phyloP scores from a whole-genome alignment of 2,329 filamentous ascomycete species.

The Penicillium freii region DNA sequence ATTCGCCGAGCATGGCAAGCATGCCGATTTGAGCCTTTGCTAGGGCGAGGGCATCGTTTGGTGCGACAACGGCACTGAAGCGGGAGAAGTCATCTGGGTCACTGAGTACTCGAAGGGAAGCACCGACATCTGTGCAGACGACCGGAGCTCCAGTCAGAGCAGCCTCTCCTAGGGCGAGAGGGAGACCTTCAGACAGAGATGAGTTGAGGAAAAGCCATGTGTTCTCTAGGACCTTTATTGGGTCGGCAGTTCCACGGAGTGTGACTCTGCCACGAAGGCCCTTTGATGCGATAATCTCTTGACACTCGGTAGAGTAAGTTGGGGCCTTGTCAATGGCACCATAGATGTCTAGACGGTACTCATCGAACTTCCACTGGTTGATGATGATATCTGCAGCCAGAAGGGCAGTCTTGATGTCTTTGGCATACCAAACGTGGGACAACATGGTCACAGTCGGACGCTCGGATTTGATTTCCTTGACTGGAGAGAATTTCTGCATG shows the following conservation, averaged over 20 bases:
- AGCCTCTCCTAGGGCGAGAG: conserved; percentile 48
- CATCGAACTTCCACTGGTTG: conserved; percentile 64
- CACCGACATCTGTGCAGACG: conserved; percentile 44
- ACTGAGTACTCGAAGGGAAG: conserved; percentile 42
- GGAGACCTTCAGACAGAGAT: conserved; percentile 47
- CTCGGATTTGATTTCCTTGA: conserved; percentile 58
- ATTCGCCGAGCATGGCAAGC: conserved; percentile 61
- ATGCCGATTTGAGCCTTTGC: conserved; percentile 63
- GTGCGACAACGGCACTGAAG: conserved; percentile 63
- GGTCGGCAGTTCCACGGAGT: conserved; percentile 57
- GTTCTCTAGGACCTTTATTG: conserved; percentile 54
- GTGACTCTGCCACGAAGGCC: conserved; percentile 51
- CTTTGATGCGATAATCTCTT: conserved; percentile 58
- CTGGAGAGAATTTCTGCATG: conserved; percentile 61
- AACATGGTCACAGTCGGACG: conserved; percentile 64
- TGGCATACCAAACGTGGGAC: conserved; percentile 55
- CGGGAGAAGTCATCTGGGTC: conserved; percentile 47
- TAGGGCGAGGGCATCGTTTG: conserved; percentile 61
- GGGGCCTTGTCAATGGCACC: conserved; percentile 63
- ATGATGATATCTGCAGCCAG: conserved; percentile 64
- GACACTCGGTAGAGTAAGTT: conserved; percentile 59
- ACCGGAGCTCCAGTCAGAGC: conserved; percentile 48
- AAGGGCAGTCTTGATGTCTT: conserved; percentile 65
- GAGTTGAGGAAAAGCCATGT: conserved; percentile 57
- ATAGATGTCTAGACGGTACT: conserved; percentile 63